Conservation (phyloP, 495 filamentous ascomycete species). For the Clavariopsis aquatica region DNA sequence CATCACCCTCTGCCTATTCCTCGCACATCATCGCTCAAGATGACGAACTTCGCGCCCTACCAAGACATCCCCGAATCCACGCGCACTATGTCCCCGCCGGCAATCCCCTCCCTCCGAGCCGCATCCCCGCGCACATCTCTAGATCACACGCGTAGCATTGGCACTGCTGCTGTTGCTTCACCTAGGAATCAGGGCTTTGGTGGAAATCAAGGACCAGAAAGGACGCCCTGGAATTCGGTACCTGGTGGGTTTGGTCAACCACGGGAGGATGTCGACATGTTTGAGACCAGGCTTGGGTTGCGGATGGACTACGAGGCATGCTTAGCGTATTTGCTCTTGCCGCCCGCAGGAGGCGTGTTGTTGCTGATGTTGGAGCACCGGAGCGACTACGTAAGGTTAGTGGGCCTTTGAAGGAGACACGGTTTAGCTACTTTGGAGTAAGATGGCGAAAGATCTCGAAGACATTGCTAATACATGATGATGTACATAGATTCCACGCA, state of each 20-base stretch:
- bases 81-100: conserved; percentile 69
- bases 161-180: conserved; percentile 33
- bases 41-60: conserved; percentile 82
- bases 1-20: neutral
- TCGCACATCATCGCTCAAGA: neutral
- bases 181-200: conserved; percentile 26
- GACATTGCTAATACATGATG: neutral
- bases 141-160: conserved; percentile 43
- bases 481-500: conserved; percentile 82
- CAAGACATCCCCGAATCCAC: conserved; percentile 81
- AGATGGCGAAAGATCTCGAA: neutral
- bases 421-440: neutral
- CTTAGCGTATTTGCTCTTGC: conserved; percentile 83
- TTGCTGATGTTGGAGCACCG: conserved; percentile 85
- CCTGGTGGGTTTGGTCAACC: conserved; percentile 34
- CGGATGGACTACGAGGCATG: conserved; percentile 79
- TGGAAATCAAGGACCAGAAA: conserved; percentile 39
- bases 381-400: conserved; percentile 91
- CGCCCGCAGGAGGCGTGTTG: conserved; percentile 83
- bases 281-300: conserved; percentile 70
- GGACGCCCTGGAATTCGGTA: conserved; percentile 36
- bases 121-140: conserved; percentile 47
- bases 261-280: conserved; percentile 55
- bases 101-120: conserved; percentile 54
- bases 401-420: conserved; percentile 3